phyloP scores from a whole-genome alignment of 441 rosid genomes.

The Eruca vesicaria region DNA sequence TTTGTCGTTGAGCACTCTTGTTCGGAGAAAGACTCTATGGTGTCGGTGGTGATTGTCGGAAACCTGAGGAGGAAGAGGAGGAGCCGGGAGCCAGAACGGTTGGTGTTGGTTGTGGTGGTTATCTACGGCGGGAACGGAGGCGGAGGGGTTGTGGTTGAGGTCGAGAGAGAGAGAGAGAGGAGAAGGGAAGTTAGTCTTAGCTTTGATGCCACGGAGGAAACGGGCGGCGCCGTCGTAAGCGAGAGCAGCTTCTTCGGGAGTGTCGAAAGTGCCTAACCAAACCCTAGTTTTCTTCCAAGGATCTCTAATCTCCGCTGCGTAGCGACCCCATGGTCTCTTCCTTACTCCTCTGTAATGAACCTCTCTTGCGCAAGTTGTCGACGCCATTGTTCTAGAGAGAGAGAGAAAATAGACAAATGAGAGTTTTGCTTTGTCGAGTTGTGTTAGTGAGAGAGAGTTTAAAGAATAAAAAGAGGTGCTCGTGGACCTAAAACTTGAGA shows the following conservation, averaged over 20 bases:
- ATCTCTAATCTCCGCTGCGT: conserved; percentile 96
- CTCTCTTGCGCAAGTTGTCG: conserved; percentile 47
- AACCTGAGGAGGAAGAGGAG: conserved; percentile 32
- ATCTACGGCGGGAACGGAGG: conserved; percentile 20
- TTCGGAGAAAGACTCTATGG: conserved; percentile 58
- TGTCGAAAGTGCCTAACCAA: conserved; percentile 96
- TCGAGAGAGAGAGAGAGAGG: conserved; percentile 47
- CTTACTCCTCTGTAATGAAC: conserved; percentile 96
- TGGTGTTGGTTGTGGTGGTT: conserved; percentile 31
- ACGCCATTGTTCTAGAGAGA: background rate
- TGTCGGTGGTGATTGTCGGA: background rate
- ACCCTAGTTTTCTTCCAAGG: conserved; percentile 97
- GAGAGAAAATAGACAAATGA: background rate
- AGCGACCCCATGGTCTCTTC: conserved; percentile 98
- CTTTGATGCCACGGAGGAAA: conserved; percentile 87
- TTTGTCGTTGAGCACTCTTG: conserved; percentile 57
- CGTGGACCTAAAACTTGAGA: background rate
- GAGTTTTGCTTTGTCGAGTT: conserved; percentile 25
- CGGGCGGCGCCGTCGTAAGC: conserved; percentile 97
- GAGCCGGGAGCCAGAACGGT: conserved; percentile 18
- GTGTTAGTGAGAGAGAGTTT: conserved; percentile 14
- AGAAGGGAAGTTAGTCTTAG: conserved; percentile 87
- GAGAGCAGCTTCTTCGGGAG: conserved; percentile 93
- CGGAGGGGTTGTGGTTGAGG: conserved; percentile 50
- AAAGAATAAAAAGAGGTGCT: background rate